Evolutionary conservation across 129 eudicot genomes (phyloP).

Genomic region (Arctium lappa): DNA sequence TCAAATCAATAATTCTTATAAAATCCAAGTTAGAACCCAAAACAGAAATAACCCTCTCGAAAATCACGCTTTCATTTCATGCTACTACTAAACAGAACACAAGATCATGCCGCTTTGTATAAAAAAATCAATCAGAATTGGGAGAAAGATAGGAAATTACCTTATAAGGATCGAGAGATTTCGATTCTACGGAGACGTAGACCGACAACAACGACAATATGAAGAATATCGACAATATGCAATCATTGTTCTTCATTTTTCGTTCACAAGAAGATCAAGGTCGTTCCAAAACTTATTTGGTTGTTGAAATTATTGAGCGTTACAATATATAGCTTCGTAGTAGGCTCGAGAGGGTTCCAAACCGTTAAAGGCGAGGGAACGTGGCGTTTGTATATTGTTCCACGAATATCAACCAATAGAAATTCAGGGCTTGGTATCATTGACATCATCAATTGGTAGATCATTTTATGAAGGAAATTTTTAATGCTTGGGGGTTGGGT

Average conservation of each 20-base stretch:
- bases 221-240: constrained; percentile 9
- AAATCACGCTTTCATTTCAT: neutral
- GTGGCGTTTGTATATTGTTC: constrained; percentile 21
- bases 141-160: constrained; percentile 19
- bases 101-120: constrained; percentile 2
- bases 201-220: constrained; percentile 19
- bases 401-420: constrained; percentile 25
- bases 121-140: neutral
- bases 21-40: neutral
- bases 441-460: constrained; percentile 4
- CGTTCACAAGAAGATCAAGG: neutral
- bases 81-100: neutral
- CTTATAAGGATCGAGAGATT: constrained; percentile 75
- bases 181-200: constrained; percentile 35
- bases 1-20: neutral
- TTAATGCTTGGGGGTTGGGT: too few species aligned
- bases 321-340: constrained; percentile 24
- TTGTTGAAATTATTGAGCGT: neutral
- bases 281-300: neutral
- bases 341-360: constrained; percentile 30
- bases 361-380: constrained; percentile 2
- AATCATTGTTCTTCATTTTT: constrained; percentile 34
- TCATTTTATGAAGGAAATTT: too few species aligned
- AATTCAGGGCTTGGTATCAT: constrained; percentile 19
- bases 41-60: neutral